These are phyloP conservation scores for Juglanconis sp. DNA, from an alignment of 2,329 filamentous ascomycete species.

Conservation along the genomic window DNA sequence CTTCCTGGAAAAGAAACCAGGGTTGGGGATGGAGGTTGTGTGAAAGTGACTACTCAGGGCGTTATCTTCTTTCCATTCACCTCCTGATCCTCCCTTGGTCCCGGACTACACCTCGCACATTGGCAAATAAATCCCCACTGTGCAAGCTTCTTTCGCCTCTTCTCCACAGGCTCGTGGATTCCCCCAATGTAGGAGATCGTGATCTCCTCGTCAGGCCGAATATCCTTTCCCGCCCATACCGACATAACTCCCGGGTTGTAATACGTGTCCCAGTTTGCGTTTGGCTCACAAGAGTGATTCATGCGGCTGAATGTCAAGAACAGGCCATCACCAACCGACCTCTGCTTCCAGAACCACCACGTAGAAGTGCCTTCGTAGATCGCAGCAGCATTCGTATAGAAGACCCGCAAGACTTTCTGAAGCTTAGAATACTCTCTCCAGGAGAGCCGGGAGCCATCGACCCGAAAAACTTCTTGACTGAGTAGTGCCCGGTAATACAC, in stretches of 20 bases:
- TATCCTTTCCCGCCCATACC: neutral
- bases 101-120: neutral
- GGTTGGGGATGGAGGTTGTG: too few relatives aligned
- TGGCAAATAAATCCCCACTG: neutral
- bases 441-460: conserved; percentile 1
- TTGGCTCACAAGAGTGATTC: conserved; percentile 6
- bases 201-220: conserved; percentile 1
- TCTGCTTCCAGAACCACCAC: neutral
- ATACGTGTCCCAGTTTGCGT: conserved; percentile 1
- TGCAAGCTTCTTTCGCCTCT: neutral
- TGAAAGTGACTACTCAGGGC: too few relatives aligned
- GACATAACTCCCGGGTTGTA: neutral
- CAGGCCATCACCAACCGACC: neutral
- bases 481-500: neutral
- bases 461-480: neutral
- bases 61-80: too few relatives aligned
- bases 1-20: too few relatives aligned
- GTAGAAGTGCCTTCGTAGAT: neutral
- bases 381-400: conserved; percentile 3
- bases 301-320: conserved; percentile 5
- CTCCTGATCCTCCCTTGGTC: neutral
- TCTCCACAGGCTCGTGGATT: neutral
- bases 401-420: neutral
- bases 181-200: neutral
- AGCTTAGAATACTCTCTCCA: conserved; percentile 1